Percentiles rank a stretch among this genome's conserved stretches.
Evolutionary conservation across 805 yeast genomes (phyloP).

Genomic region (Saccharomyces mikatae): DNA sequence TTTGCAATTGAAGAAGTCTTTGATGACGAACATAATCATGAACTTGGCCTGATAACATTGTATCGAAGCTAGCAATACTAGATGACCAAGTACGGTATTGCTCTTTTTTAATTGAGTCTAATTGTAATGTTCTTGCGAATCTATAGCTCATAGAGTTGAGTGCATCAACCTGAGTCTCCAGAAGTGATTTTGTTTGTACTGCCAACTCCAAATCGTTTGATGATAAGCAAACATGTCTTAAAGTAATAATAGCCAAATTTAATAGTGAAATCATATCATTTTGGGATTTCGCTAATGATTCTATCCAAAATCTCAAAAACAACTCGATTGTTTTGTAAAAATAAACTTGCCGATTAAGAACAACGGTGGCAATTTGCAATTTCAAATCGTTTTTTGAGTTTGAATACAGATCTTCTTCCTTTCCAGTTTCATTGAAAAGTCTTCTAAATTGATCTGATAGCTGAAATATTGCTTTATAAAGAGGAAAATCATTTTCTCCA

Average conservation of each 20-base stretch:
- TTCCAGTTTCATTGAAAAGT: slow-evolving; percentile 12
- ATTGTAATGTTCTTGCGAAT: slow-evolving; percentile 48
- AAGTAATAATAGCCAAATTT: slow-evolving; percentile 12
- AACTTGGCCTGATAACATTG: slow-evolving; percentile 46
- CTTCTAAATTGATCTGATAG: slow-evolving; percentile 27
- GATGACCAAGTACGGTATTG: slow-evolving; percentile 39
- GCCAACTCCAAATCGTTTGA: neutral
- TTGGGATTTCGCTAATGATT: slow-evolving; percentile 42
- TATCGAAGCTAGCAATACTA: slow-evolving; percentile 42
- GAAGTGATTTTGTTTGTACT: slow-evolving; percentile 8
- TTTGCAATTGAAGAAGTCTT: slow-evolving; percentile 59
- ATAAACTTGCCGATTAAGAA: slow-evolving; percentile 1
- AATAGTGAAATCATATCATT: slow-evolving; percentile 45
- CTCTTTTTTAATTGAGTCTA: slow-evolving; percentile 33
- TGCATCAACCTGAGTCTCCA: slow-evolving; percentile 41
- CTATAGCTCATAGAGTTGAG: slow-evolving; percentile 39
- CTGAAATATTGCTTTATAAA: slow-evolving; percentile 33
- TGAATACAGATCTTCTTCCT: neutral
- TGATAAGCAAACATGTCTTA: slow-evolving; percentile 6
- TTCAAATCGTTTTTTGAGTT: slow-evolving; percentile 15
- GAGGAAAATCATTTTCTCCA: slow-evolving; percentile 45
- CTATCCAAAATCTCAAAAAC: slow-evolving; percentile 57
- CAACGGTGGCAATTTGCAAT: slow-evolving; percentile 33
- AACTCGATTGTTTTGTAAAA: neutral
- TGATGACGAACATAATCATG: slow-evolving; percentile 68